These are phyloP conservation scores for Diplodia seriata DNA, from an alignment of 2,329 filamentous ascomycete genomes.

Conservation along the genomic window DNA sequence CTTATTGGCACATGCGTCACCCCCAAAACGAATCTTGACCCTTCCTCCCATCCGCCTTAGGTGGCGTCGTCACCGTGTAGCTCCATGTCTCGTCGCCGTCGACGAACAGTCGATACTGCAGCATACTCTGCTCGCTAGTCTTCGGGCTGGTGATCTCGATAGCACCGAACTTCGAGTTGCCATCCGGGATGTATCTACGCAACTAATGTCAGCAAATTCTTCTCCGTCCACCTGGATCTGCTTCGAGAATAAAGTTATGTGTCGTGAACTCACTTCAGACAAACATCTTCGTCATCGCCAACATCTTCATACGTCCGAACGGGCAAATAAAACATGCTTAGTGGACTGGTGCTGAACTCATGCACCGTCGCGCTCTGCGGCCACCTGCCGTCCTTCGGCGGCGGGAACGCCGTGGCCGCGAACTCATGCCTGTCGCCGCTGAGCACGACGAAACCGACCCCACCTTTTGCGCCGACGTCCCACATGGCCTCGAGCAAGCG, in stretches of 20 bases:
- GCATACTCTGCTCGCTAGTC: constrained; percentile 69
- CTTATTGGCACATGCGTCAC: constrained; percentile 26
- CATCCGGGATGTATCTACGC: constrained; percentile 75
- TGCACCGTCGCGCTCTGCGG: constrained; percentile 64
- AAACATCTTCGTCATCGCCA: constrained; percentile 81
- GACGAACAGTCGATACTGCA: constrained; percentile 83
- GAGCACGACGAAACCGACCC: constrained; percentile 80
- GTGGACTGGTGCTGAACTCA: constrained; percentile 89
- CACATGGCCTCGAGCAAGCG: constrained; percentile 89
- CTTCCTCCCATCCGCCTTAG: constrained; percentile 48
- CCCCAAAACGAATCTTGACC: constrained; percentile 57
- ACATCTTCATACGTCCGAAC: constrained; percentile 73
- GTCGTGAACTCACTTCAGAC: constrained; percentile 72
- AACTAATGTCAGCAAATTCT: not conserved
- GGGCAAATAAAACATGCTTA: constrained; percentile 94
- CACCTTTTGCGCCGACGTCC: constrained; percentile 74
- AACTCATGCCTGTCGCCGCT: constrained; percentile 98
- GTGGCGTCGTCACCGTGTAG: constrained; percentile 55
- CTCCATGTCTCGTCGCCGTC: constrained; percentile 83
- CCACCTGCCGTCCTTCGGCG: constrained; percentile 66
- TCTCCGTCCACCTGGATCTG: no score
- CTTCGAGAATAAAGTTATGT: no score
- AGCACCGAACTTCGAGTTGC: constrained; percentile 87
- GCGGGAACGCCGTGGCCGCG: constrained; percentile 79
- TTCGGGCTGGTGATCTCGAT: constrained; percentile 76